phyloP scores from a whole-genome alignment of 768 basidiomycete genomes.

The Sarcomyxa edulis region DNA sequence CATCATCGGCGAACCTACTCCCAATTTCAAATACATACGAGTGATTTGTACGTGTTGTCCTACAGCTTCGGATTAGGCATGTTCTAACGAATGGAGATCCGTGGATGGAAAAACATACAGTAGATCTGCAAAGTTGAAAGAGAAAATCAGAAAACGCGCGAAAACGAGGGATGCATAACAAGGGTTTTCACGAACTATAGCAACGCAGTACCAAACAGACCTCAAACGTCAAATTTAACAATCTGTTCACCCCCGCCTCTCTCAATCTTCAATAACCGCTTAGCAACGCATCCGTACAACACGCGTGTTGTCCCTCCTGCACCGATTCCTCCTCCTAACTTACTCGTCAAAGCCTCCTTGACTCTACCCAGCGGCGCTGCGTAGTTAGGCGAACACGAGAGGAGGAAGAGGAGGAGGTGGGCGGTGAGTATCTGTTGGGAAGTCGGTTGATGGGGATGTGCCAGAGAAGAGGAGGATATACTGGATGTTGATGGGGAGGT shows the following conservation, averaged over 20 bases:
- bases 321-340: conserved; percentile 22
- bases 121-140: too few relatives aligned
- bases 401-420: conserved; percentile 54
- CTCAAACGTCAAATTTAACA: conserved; percentile 58
- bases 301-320: conserved; percentile 51
- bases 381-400: conserved; percentile 46
- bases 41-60: too few relatives aligned
- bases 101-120: too few relatives aligned
- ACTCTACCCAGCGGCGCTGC: conserved; percentile 57
- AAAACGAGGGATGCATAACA: too few relatives aligned
- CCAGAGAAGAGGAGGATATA: conserved; percentile 45
- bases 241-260: conserved; percentile 70
- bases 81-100: too few relatives aligned
- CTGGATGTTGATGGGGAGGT: conserved; percentile 54
- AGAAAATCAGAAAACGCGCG: too few relatives aligned
- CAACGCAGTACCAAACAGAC: too few relatives aligned
- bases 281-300: conserved; percentile 77
- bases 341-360: conserved; percentile 51
- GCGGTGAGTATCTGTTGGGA: conserved; percentile 71
- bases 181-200: too few relatives aligned
- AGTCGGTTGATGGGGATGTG: conserved; percentile 37
- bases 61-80: too few relatives aligned
- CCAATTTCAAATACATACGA: too few relatives aligned
- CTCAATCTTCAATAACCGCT: conserved; percentile 73
- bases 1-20: too few relatives aligned